Percentiles rank a stretch among this genome's conserved stretches.
Conservation (phyloP, 2,329 filamentous ascomycete genomes). For the Cryphonectria carpinicola region DNA sequence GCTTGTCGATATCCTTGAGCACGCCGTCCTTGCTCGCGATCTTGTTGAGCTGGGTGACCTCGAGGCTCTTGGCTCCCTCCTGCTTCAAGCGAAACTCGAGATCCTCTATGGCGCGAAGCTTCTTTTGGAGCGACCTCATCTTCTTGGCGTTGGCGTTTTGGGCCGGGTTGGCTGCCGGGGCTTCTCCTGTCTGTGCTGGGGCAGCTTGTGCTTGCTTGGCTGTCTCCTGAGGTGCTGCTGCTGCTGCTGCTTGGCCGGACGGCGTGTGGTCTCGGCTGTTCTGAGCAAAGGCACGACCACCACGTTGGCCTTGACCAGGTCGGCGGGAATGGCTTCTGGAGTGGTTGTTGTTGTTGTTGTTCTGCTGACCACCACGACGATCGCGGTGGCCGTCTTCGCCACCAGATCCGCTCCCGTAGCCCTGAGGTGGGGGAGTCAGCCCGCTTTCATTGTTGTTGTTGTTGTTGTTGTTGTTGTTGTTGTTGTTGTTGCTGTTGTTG, state of each 20-base stretch:
- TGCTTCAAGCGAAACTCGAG: slow-evolving; percentile 82
- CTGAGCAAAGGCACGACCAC: slow-evolving; percentile 55
- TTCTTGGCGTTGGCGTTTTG: slow-evolving; percentile 87
- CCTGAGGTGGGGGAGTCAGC: slow-evolving; percentile 52
- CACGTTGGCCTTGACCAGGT: slow-evolving; percentile 49
- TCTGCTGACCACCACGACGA: slow-evolving; percentile 54
- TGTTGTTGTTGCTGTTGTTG: slow-evolving; percentile 35
- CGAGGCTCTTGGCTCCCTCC: slow-evolving; percentile 84
- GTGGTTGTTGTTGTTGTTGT: slow-evolving; percentile 39
- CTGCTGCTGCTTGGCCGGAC: slow-evolving; percentile 30
- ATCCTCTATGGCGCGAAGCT: slow-evolving; percentile 96
- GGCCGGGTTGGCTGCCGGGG: slow-evolving; percentile 47
- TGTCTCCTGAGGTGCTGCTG: slow-evolving; percentile 37
- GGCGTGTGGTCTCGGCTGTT: slow-evolving; percentile 36
- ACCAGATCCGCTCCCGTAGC: slow-evolving; percentile 48
- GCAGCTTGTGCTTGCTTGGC: slow-evolving; percentile 26
- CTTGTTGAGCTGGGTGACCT: slow-evolving; percentile 99
- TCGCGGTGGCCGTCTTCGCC: slow-evolving; percentile 68
- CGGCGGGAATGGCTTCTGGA: slow-evolving; percentile 58
- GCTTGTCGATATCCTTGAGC: slow-evolving; percentile 64
- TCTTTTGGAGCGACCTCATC: slow-evolving; percentile 90
- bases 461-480: slow-evolving; percentile 31
- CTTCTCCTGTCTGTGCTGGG: slow-evolving; percentile 41
- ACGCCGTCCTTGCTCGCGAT: slow-evolving; percentile 87
- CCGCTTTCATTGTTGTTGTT: slow-evolving; percentile 49